A percentile compares a stretch with the other conserved stretches of the same genome.
Conservation (phyloP, 2,329 filamentous ascomycete genomes). For the Monilinia laxa region DNA sequence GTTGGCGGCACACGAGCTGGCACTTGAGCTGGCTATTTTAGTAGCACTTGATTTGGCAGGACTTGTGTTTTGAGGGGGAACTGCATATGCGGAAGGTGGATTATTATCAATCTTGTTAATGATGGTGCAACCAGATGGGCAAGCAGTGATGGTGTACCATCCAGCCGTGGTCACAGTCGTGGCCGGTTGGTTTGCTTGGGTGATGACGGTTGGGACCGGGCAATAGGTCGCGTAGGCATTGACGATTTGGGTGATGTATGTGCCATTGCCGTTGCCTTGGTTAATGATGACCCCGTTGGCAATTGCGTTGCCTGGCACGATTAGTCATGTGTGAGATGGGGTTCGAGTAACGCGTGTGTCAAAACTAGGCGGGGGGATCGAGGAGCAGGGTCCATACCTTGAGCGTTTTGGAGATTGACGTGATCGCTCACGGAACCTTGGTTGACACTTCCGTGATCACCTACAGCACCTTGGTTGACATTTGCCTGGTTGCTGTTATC, state of each 20-base stretch:
- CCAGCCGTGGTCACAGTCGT: constrained; percentile 19
- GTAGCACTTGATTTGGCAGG: not conserved
- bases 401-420: not conserved
- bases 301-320: not conserved
- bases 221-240: constrained; percentile 28
- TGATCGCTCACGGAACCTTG: not conserved
- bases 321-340: not conserved
- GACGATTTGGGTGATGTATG: constrained; percentile 24
- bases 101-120: constrained; percentile 15
- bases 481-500: not conserved
- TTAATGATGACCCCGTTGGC: not conserved
- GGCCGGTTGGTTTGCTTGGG: constrained; percentile 24
- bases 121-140: constrained; percentile 27
- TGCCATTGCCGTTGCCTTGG: not conserved
- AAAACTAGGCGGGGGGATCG: no score
- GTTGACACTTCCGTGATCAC: not conserved
- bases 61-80: not conserved
- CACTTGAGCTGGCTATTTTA: no score
- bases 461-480: not conserved
- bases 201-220: constrained; percentile 24
- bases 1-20: no score
- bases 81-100: constrained; percentile 22
- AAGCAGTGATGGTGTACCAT: constrained; percentile 29
- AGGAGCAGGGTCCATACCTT: not conserved
- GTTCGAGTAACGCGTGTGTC: no score